Evolutionary conservation across 2,329 filamentous ascomycete genomes (phyloP).

Genomic region (Trichoderma koningii): DNA sequence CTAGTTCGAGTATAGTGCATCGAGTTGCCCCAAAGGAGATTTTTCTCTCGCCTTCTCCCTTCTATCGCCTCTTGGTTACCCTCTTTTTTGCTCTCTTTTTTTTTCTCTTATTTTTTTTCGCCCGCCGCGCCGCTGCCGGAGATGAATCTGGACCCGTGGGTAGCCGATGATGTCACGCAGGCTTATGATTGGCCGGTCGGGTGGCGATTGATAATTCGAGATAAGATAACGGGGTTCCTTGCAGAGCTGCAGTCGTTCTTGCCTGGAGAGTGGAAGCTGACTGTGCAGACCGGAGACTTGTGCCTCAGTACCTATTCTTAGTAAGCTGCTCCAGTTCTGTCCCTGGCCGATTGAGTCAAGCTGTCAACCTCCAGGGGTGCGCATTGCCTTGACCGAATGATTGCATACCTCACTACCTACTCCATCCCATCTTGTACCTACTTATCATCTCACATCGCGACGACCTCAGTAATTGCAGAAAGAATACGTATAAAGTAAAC

Average conservation of each 20-base stretch:
- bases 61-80: too few relatives aligned
- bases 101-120: neutral
- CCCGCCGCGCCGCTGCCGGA: conserved; percentile 22
- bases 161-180: conserved; percentile 27
- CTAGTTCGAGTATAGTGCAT: neutral
- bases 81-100: neutral
- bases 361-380: neutral
- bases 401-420: neutral
- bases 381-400: conserved; percentile 22
- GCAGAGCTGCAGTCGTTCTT: neutral
- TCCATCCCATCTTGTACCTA: neutral
- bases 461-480: neutral
- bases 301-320: neutral
- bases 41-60: neutral
- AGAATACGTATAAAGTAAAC: neutral
- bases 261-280: neutral
- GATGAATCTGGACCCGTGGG: conserved; percentile 24
- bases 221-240: conserved; percentile 22
- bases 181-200: conserved; percentile 13
- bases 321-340: conserved; percentile 5
- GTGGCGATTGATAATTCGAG: conserved; percentile 22
- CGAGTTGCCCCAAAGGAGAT: neutral
- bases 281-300: too few relatives aligned
- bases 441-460: neutral
- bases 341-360: conserved; percentile 20